Evolutionary conservation across 139 green algal species (phyloP).

Genomic region (Chlorella sp.): DNA sequence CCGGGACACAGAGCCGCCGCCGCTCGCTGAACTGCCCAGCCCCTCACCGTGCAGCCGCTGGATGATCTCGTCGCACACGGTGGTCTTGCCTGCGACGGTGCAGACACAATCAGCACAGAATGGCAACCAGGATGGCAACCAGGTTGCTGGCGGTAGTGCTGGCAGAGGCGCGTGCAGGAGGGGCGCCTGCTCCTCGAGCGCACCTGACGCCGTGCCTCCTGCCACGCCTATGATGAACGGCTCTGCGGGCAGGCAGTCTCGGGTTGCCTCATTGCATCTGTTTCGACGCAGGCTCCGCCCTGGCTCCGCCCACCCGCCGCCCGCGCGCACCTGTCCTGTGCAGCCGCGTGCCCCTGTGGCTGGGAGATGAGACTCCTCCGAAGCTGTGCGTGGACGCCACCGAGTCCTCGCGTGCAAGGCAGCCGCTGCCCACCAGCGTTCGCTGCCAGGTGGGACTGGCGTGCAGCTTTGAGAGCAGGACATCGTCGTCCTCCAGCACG

Average conservation of each 20-base stretch:
- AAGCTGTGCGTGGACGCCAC: too few species aligned
- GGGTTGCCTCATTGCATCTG: not conserved
- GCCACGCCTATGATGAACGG: conserved; percentile 31
- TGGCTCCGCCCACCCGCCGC: not conserved
- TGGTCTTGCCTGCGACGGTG: conserved; percentile 88
- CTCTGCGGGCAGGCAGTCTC: not conserved
- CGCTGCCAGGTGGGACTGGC: too few species aligned
- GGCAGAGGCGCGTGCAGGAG: conserved; percentile 43
- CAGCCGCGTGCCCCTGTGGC: not conserved
- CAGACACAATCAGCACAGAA: too few species aligned
- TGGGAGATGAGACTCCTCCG: not conserved
- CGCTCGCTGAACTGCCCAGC: too few species aligned
- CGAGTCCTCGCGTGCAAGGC: too few species aligned
- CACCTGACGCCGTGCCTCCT: conserved; percentile 30
- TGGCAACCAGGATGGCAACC: too few species aligned
- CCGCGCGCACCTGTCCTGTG: not conserved
- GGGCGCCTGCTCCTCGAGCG: not conserved
- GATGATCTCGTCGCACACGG: conserved; percentile 94
- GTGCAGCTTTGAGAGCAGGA: too few species aligned
- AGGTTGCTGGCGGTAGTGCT: too few species aligned
- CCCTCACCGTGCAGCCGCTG: conserved; percentile 77
- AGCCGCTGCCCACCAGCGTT: too few species aligned
- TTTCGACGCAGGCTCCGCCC: not conserved
- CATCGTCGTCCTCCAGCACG: too few species aligned
- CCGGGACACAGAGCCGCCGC: too few species aligned